Base-by-base conservation (phyloP, 441 rosid genomes). In the Aquilaria agallochum region DNA sequence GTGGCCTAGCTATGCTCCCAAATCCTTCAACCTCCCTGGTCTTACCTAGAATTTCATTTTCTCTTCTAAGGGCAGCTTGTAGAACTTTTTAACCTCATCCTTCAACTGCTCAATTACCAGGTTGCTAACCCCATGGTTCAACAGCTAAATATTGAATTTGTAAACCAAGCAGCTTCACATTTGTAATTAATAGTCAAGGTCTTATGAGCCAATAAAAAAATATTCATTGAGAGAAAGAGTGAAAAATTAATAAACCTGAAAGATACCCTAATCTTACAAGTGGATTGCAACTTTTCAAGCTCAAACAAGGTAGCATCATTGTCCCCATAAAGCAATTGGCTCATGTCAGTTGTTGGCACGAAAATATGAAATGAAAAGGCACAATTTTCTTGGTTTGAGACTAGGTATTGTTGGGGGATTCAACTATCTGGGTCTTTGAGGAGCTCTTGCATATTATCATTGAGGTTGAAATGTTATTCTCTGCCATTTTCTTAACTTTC, bases 191-290 rank as follows among this genome's bases (percentile, higher is more conserved):
- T 20, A 20, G 27, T 20, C 27, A 20, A 20, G 27, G 27, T 20
- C 27, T 20, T 20, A 20, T 1, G 27, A 20, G 27, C 27, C 27
- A 20, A 20, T 20, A 20, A 20, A 20, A 20, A 20, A 20, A 20
- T 20, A 20, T 20, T 20, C 27, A 20, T 20, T 20, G 27, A 20
- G 27, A 20, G 27, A 20, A 20, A 20, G 27, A 20, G 27, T 20
- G 27, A 20, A 36, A 8, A 36, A 1, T 36, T 36, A 36, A 4
- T 36, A 4, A 36, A 78, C 83, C 80, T 83, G 81, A 68, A 81
- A 79, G 68, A 81, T 11, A 30, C 85, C 80, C 82, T 77, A 80
- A 4, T 82, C 78, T 75, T 72, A 74, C 82, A 77, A 27, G 79
- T 15, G 13, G 73, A 66, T 59, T 81, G 74, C 62, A 84, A 49